Base-by-base conservation (phyloP, 495 filamentous ascomycete species). In the Aspergillus funiculosus region DNA sequence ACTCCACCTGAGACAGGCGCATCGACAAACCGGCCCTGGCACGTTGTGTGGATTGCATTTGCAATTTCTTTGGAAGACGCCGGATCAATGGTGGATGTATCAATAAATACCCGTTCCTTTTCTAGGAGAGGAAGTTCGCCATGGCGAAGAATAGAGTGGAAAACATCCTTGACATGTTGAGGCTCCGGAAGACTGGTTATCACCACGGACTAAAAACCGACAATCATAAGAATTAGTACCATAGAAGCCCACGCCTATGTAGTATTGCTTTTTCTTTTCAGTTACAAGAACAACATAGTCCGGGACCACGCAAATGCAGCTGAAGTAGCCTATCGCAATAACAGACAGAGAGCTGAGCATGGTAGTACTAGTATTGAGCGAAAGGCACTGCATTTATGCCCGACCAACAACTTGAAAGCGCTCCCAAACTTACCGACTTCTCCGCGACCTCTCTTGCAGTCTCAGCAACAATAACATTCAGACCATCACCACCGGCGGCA, bases 1-100 rank as follows among this genome's bases (percentile, higher is more conserved):
- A 89, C 84, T 10, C 86, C 86, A n/a, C 86, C 86, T 0, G 86
- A 91, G 69, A 91, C 85, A 5, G 86, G 86, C 18, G 86, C 86
- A 53, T 91, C 86, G 25, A 89, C 79, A 41, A 91, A 91, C 11
- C 69, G 66, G 19, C 78, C 76, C 39, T 73, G 61, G 2, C 73
- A 57, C 0, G 78, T 74, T 15, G 72, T 62, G 24, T 79, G 67
- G 15, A 89, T 76, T 10, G 71, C 69, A 25, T 76, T 71, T 6
- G 83, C 82, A 21, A 89, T 75, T 46, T 79, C 72, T 43, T 75
- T 76, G 2, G 86, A 89, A 1, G 88, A 82, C 14, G 78, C 72
- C 0, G 88, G 86, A 60, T 94, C 88, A 46, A 94, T 94, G 7
- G 88, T 94, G 3, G 88, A 94, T 43, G 78, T 83, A 52, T 91